These are phyloP conservation scores for Ceratocystis smalleyi DNA, from an alignment of 2,329 filamentous ascomycete genomes.

Conservation along the genomic window DNA sequence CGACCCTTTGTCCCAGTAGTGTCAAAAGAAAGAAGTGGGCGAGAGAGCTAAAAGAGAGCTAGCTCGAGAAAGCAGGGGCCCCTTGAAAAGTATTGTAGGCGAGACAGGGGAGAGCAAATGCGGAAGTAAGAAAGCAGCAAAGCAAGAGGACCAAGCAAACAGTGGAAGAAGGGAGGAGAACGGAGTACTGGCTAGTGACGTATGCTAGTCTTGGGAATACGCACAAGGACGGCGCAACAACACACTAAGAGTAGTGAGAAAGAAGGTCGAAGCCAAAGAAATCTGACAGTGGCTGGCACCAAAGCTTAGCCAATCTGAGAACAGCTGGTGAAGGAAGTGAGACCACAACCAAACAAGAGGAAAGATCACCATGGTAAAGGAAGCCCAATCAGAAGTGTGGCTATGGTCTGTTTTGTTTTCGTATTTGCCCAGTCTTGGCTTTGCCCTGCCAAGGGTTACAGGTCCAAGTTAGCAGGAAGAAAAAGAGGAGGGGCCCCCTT, in stretches of 20 bases:
- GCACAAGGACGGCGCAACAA: not conserved
- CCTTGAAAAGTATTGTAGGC: not conserved
- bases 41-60: not conserved
- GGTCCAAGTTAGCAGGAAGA: not conserved
- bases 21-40: not conserved
- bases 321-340: not conserved
- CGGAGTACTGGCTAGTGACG: not conserved
- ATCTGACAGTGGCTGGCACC: not conserved
- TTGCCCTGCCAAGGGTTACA: not conserved
- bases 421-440: not conserved
- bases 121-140: not conserved
- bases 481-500: not conserved
- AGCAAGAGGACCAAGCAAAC: not conserved
- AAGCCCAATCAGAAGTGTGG: not conserved
- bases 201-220: not conserved
- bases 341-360: not conserved
- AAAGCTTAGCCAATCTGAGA: not conserved
- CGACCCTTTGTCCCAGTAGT: not conserved
- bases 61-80: not conserved
- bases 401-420: no score
- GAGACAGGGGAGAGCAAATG: not conserved
- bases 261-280: not conserved
- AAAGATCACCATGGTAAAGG: not conserved
- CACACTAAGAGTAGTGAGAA: not conserved
- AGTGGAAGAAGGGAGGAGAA: no score